Evolutionary conservation across 2,329 filamentous ascomycete species (phyloP).

Genomic region (Neonectria sp.): DNA sequence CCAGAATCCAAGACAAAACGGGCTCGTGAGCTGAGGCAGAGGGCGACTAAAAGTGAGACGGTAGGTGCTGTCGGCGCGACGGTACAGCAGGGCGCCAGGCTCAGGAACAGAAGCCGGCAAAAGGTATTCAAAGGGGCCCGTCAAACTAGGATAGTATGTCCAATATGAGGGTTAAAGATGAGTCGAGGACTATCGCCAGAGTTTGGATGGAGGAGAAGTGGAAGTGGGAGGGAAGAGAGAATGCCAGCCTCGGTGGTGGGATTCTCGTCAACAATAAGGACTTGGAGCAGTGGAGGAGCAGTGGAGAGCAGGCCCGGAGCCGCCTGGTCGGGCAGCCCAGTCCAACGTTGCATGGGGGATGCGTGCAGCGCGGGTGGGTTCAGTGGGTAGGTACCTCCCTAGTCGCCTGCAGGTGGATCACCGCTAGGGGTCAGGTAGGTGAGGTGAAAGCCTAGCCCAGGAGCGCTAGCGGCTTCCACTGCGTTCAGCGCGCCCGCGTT

Average conservation of each 20-base stretch:
- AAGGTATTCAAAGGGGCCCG: constrained; percentile 12
- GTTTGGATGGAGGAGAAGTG: constrained; percentile 30
- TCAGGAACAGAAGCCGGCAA: constrained; percentile 17
- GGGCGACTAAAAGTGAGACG: constrained; percentile 48
- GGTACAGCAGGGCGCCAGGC: constrained; percentile 20
- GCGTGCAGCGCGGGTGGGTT: constrained; percentile 38
- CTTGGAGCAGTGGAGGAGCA: constrained; percentile 24
- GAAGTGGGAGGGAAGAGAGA: constrained; percentile 15
- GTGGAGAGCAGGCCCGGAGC: constrained; percentile 31
- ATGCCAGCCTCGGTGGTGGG: constrained; percentile 39
- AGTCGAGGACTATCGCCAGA: constrained; percentile 31
- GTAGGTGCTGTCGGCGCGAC: constrained; percentile 25
- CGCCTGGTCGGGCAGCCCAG: constrained; percentile 39
- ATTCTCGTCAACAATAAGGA: constrained; percentile 45
- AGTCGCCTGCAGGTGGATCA: constrained; percentile 49
- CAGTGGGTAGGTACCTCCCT: constrained; percentile 30
- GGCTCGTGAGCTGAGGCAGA: constrained; percentile 36
- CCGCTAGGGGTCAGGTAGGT: constrained; percentile 40
- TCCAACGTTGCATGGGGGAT: constrained; percentile 49
- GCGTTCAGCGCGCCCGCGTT: background rate
- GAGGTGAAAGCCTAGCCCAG: constrained; percentile 17
- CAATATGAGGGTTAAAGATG: constrained; percentile 27
- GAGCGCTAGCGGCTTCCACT: constrained; percentile 5
- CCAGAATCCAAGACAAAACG: constrained; percentile 32
- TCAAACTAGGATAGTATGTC: constrained; percentile 7